Evolutionary conservation across 2,329 filamentous ascomycete species (phyloP), one percentile per base, ranked within the genome.

Genomic region (Geosmithia morbida): DNA sequence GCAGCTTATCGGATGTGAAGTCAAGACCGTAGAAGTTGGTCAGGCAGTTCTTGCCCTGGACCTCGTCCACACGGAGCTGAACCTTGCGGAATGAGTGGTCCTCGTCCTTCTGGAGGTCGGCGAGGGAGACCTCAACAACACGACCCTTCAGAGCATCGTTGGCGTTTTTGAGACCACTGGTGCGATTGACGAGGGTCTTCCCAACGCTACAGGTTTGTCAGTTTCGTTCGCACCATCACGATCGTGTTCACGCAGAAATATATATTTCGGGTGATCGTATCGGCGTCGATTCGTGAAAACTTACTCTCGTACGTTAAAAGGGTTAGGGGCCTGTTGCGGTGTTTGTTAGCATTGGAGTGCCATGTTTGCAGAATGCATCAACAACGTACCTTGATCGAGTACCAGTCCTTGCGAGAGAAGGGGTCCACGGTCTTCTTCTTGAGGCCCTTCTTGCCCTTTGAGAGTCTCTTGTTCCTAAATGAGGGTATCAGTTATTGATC

Each of bases 21-120:
- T 98, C 92, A 69, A 98, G 83, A 61, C 92, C 92, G 83, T 98
- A 89, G 85, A 98, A 98, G 83, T 96, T 96, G 79, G 92, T 97
- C 72, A 98, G 76, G 78, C 92, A 97, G 84, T 95, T 97, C 83
- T 96, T 96, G 79, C 92, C 92, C 77, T 98, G 92, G 55, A 98
- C 83, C 76, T 98, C 92, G 66, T 98, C 92, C 63, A 97, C 87
- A 58, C 92, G 83, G 67, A 98, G 88, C 81, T 94, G 95, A 69
- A 98, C 79, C 81, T 98, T 98, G 76, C 92, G 90, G 86, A 97
- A 98, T 52, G 92, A 81, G 73, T 98, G 92, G 75, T 97, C 92
- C 79, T 98, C 92, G 69, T 98, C 92, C 77, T 96, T 97, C 77
- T 98, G 92, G 57, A 98, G 83, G 72, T 98, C 92, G 67, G 92